A percentile compares a stretch with the other conserved stretches of the same genome.
Conservation (phyloP, 2,329 filamentous ascomycete species). For the Cladosporium sp. region DNA sequence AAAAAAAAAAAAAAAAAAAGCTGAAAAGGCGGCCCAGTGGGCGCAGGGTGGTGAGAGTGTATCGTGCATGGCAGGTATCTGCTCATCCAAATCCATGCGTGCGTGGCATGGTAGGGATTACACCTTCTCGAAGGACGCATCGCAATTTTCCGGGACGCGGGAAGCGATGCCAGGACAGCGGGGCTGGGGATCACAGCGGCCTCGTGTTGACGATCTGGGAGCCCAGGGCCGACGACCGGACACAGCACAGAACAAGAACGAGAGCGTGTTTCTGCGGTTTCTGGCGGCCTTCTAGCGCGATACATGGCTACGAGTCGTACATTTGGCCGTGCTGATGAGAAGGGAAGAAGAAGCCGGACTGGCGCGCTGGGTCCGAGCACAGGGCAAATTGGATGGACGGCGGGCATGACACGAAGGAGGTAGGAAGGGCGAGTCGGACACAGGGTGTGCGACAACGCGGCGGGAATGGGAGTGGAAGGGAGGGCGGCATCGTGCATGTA, state of each 20-base stretch:
- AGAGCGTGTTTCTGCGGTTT: conserved; percentile 14
- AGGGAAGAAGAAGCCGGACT: conserved; percentile 8
- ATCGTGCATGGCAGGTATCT: conserved; percentile 7
- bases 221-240: conserved; percentile 12
- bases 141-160: conserved; percentile 18
- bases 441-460: neutral
- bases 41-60: conserved; percentile 11
- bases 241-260: neutral
- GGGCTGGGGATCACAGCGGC: conserved; percentile 9
- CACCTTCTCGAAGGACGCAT: conserved; percentile 15
- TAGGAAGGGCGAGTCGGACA: conserved; percentile 11
- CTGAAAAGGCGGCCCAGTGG: neutral
- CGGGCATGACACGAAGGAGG: conserved; percentile 11
- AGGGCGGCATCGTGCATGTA: neutral
- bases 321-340: neutral
- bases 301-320: conserved; percentile 8
- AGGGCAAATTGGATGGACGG: conserved; percentile 18
- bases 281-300: conserved; percentile 21
- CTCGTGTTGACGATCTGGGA: conserved; percentile 19
- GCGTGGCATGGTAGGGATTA: conserved; percentile 15
- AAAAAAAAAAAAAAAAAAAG: no score
- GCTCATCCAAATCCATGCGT: conserved; percentile 1
- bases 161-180: conserved; percentile 8
- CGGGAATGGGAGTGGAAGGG: neutral
- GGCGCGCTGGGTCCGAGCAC: conserved; percentile 5